Base-by-base conservation (phyloP, 208 protist species). In the Wallacemonas sp. region DNA sequence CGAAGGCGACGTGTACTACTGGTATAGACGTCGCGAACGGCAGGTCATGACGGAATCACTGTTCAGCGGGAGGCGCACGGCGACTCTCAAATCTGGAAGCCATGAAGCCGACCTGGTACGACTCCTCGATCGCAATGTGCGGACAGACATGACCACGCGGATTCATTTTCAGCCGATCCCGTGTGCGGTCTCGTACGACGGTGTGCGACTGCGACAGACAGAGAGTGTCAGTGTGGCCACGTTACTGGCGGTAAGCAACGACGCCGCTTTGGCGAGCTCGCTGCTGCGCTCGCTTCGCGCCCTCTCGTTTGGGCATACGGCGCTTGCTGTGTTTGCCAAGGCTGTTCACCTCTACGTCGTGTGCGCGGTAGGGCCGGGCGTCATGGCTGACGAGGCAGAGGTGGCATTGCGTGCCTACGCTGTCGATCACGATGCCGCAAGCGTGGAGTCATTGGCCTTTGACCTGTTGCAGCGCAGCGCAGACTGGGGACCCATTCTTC, bases 111-210 rank as follows among this genome's bases (percentile, higher is more conserved):
- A 83, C 55, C 61, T 94, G 21, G 58, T 75, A 2, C 48, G 41
- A 5, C 83, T 92, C 72, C 85, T 76, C 1, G 83, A 90, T 48
- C 66, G 55, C 27, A 61, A 76, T 42, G 33, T 59, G 32, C 68
- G 69, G 1, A 78, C 75, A 8, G 38, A 52, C 3, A 61, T 65
- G 17, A 57, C 64, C n/a, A 67, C 66, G 37, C 71, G 78, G 32
- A 66, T 94, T 17, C 78, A 92, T 45, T 89, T 92, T 61, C 89
- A 94, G 68, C 79, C 83, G 8, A 66, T 91, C 8, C 85, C 89
- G 22, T 83, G 44, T 46, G 34, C 50, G 33, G 8, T 82, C 61
- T 26, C 29, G 26, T 52, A 72, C 60, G 30, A 63, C 48, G 42
- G 33, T 29, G 27, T 36, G 30, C 34, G 33, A 17, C 30, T 79